These are phyloP conservation scores for sweet orange (Citrus sinensis) DNA, from an alignment of 345 rosid genomes.

Conservation along the genomic window DNA sequence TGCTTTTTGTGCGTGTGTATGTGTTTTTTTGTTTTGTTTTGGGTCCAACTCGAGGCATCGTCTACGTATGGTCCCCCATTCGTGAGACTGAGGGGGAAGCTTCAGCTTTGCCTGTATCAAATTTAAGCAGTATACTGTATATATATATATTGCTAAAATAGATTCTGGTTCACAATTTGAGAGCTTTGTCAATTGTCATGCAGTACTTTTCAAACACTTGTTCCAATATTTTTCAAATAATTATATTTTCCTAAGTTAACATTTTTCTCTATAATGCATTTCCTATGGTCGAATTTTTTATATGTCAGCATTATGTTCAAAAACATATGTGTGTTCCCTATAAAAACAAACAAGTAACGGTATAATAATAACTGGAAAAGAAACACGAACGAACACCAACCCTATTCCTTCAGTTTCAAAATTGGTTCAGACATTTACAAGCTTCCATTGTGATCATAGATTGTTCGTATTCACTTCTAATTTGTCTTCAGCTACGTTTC, in stretches of 20 bases:
- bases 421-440: constrained; percentile 16
- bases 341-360: neutral
- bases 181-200: too few species aligned
- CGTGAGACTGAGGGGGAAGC: neutral
- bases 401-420: neutral
- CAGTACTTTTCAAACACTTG: neutral
- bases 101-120: neutral
- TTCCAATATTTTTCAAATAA: neutral
- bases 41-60: neutral
- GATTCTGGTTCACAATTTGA: neutral
- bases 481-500: constrained; percentile 27
- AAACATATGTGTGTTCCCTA: neutral
- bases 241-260: neutral
- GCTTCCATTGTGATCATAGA: constrained; percentile 16
- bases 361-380: neutral
- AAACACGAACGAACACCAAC: neutral
- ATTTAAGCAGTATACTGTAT: neutral
- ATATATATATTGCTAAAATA: neutral
- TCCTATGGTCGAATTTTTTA: neutral
- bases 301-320: neutral
- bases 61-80: neutral
- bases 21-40: too few species aligned
- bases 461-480: constrained; percentile 23
- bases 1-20: neutral
- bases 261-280: neutral